phyloP scores from a whole-genome alignment of 2,329 filamentous ascomycete species.

The Verticillium isaacii region DNA sequence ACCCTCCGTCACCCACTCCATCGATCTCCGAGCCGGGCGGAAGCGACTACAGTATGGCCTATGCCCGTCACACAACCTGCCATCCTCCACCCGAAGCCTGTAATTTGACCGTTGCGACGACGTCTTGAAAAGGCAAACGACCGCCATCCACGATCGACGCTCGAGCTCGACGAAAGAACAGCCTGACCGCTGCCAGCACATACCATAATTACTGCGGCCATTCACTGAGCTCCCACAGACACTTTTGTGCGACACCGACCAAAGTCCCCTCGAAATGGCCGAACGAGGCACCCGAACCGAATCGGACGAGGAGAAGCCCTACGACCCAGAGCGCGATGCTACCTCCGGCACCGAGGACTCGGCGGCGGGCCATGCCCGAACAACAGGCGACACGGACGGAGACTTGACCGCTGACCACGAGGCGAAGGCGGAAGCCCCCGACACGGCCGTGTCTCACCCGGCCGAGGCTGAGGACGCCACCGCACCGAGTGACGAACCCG shows the following conservation, averaged over 20 bases:
- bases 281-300: not conserved
- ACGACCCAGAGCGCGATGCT: not conserved
- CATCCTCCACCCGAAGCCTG: not conserved
- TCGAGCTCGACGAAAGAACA: not conserved
- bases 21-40: not conserved
- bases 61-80: not conserved
- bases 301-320: not conserved
- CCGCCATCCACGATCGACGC: not conserved
- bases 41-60: not conserved
- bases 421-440: not conserved
- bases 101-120: not conserved
- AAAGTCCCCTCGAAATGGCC: not conserved
- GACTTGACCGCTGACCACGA: not conserved
- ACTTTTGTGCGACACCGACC: not conserved
- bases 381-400: not conserved
- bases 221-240: not conserved
- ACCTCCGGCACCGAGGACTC: not conserved
- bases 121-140: not conserved
- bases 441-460: not conserved
- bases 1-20: too few species aligned
- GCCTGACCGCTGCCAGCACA: not conserved
- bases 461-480: not conserved
- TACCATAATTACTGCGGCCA: not conserved
- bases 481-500: slow-evolving; percentile 15
- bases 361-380: not conserved